phyloP scores from a whole-genome alignment of 2,329 filamentous ascomycete species.

The Fusarium sp. region DNA sequence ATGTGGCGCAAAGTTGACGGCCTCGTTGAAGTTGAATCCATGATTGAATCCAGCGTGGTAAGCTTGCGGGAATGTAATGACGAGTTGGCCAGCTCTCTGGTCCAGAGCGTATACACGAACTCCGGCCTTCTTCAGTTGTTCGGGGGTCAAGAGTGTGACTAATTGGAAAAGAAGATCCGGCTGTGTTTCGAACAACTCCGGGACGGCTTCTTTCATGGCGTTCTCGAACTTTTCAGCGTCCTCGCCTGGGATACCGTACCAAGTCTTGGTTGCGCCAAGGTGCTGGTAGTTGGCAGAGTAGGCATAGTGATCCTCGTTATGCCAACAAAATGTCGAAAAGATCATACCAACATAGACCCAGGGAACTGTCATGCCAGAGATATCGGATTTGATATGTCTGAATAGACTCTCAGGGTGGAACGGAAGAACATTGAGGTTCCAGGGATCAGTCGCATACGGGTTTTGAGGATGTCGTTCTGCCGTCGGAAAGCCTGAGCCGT shows the following conservation, averaged over 20 bases:
- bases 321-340: constrained; percentile 99
- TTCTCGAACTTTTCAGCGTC: constrained; percentile 95
- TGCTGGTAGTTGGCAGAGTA: constrained; percentile 99
- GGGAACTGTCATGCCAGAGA: constrained; percentile 98
- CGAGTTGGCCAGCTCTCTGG: constrained; percentile 93
- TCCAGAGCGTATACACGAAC: constrained; percentile 96
- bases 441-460: constrained; percentile 87
- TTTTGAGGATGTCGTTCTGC: constrained; percentile 91
- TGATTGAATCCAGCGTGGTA: constrained; percentile 99
- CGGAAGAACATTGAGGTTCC: constrained; percentile 95
- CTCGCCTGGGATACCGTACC: constrained; percentile 96
- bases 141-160: constrained; percentile 93
- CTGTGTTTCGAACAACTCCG: constrained; percentile 96
- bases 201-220: constrained; percentile 94
- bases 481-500: constrained; percentile 96
- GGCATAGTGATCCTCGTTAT: constrained; percentile 97
- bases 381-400: constrained; percentile 96
- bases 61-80: constrained; percentile 95
- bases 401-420: constrained; percentile 93
- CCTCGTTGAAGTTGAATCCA: constrained; percentile 98
- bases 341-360: constrained; percentile 99
- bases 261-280: constrained; percentile 97
- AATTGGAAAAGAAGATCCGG: constrained; percentile 96
- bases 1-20: constrained; percentile 94
- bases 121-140: constrained; percentile 91